phyloP scores from a whole-genome alignment of 1,284 basidiomycete genomes.

The Polyporus tsugae region DNA sequence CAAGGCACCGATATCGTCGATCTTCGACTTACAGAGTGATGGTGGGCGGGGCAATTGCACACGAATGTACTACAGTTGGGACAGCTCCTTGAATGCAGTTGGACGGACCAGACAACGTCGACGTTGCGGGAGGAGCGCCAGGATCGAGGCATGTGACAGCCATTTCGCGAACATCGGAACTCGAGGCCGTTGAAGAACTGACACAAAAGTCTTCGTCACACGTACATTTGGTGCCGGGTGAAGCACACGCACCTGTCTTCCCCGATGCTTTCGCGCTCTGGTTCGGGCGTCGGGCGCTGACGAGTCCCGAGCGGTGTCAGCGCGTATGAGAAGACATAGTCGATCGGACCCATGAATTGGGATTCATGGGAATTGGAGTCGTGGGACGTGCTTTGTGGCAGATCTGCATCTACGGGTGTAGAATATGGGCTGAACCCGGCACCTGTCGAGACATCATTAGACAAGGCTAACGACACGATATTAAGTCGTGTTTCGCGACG shows the following conservation, averaged over 20 bases:
- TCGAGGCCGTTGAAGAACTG: background rate
- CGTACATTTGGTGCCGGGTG: background rate
- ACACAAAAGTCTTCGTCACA: background rate
- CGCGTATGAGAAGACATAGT: background rate
- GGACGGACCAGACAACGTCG: background rate
- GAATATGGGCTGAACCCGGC: background rate
- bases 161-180: background rate
- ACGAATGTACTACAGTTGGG: background rate
- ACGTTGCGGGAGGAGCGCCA: background rate
- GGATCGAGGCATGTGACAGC: background rate
- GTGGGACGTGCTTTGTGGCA: background rate
- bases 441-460: background rate
- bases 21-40: background rate
- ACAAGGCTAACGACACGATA: too few species aligned
- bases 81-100: background rate
- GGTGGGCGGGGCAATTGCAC: background rate
- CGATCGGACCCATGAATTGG: background rate
- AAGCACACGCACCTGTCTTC: background rate
- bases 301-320: background rate
- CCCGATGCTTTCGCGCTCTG: background rate
- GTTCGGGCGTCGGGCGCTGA: background rate
- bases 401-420: background rate
- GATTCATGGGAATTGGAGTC: background rate
- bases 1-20: background rate
- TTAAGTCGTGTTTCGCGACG: background rate